Conservation (phyloP, 164 flowering plant genomes). For the Dillenia suffruticosa region DNA sequence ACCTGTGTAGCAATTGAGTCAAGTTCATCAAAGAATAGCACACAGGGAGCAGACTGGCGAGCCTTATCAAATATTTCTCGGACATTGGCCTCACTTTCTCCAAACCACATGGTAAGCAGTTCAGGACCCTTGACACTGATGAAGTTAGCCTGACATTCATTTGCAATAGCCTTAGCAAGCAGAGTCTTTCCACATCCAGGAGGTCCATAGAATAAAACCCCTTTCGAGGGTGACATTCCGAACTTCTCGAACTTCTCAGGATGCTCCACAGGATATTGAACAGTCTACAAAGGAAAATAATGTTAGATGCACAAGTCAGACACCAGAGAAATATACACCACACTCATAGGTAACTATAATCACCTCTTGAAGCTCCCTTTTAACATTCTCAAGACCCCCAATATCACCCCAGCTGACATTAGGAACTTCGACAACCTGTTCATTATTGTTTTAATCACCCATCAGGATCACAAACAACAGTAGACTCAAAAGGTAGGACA, state of each 20-base stretch:
- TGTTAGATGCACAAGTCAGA: neutral
- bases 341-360: neutral
- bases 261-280: slow-evolving; percentile 96
- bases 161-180: slow-evolving; percentile 86
- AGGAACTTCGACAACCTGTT: slow-evolving; percentile 89
- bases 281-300: slow-evolving; percentile 41
- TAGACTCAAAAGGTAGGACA: too few species aligned
- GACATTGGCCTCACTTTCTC: slow-evolving; percentile 91
- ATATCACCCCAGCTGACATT: slow-evolving; percentile 80
- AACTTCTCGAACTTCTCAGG: slow-evolving; percentile 91
- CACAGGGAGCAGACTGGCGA: slow-evolving; percentile 87
- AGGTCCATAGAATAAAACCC: slow-evolving; percentile 88
- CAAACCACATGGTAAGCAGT: slow-evolving; percentile 92
- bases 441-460: neutral
- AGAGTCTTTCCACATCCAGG: slow-evolving; percentile 95
- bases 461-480: too few species aligned
- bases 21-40: slow-evolving; percentile 82
- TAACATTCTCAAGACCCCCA: slow-evolving; percentile 88
- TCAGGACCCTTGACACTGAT: slow-evolving; percentile 91
- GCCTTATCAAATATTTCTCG: slow-evolving; percentile 91
- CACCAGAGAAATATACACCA: neutral
- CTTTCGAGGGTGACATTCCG: slow-evolving; percentile 93
- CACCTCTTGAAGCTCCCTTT: slow-evolving; percentile 93
- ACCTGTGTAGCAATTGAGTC: slow-evolving; percentile 95
- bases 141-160: slow-evolving; percentile 87